Evolutionary conservation across 345 rosid species (phyloP).

Genomic region (Garcia nutans): DNA sequence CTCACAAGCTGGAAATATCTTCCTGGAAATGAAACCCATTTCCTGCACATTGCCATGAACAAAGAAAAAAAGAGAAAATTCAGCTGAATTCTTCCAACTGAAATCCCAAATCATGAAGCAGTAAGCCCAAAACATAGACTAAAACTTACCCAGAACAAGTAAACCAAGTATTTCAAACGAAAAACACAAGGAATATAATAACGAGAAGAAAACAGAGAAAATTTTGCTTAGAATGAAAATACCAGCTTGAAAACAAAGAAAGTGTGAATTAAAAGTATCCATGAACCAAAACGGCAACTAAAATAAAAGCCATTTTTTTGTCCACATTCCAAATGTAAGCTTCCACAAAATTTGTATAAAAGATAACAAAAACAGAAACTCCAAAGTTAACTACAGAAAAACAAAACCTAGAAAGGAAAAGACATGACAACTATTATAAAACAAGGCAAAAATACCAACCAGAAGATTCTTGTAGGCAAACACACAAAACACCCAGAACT

Average conservation of each 20-base stretch:
- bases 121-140: neutral
- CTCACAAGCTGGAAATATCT: conserved; percentile 90
- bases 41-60: conserved; percentile 27
- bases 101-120: neutral
- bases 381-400: neutral
- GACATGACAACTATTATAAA: neutral
- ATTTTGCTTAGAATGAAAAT: neutral
- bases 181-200: neutral
- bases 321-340: neutral
- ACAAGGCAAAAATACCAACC: conserved; percentile 1
- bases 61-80: conserved; percentile 6
- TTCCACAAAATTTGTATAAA: neutral
- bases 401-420: conserved; percentile 13
- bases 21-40: conserved; percentile 92
- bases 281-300: neutral
- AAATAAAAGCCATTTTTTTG: neutral
- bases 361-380: neutral
- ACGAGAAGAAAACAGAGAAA: neutral
- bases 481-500: neutral
- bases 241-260: neutral
- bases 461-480: neutral
- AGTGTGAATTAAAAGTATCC: neutral
- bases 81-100: neutral
- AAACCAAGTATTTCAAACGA: neutral
- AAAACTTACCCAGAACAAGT: neutral